Base-by-base conservation (phyloP, 83 land plant genomes). In the Picea abies region DNA sequence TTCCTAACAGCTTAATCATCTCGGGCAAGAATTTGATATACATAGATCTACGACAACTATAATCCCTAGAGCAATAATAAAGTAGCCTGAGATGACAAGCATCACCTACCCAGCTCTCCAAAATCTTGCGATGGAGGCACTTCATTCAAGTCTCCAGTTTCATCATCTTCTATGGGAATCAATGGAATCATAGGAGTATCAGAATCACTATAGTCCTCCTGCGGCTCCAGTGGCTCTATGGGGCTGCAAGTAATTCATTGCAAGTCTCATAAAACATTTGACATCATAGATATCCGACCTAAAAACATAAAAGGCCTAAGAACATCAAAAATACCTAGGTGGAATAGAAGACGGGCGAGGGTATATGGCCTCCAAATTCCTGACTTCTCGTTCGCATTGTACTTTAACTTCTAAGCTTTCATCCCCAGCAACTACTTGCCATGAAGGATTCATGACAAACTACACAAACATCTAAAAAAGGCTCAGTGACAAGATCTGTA, bases 301-400 rank as follows among this genome's bases (percentile, higher is more conserved):
- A 17, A 23, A 23, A 26, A 9, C 5, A 60, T 14, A 60, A 10
- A 60, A 60, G 17, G 63, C 63, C 63, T 60, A 60, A 14, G 63
- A 60, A 23, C 35, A 25, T n/a, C 56, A 80, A 6, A 41, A 76
- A 70, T 12, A 95, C 98, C 91, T 93, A 32, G 87, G 85, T 84
- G 97, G 98, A 83, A 96, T 90, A 35, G 94, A 82, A 32, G 98
- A 91, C 52, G 79, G 84, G 17, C 94, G 97, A 5, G 97, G 98
- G 87, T 94, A 96, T 37, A 94, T 84, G 60, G 96, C 98, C 83
- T 94, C 95, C 37, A 96, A 87, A 19, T 90, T 91, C 83, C 93
- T 82, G 32, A 90, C 39, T 79, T 92, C 92, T 72, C 95, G 80
- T 44, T 90, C 89, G 60, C 79, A 86, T 81, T 96, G 88, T 65